phyloP scores from a whole-genome alignment of 345 rosid genomes.

The Murraya paniculata region DNA sequence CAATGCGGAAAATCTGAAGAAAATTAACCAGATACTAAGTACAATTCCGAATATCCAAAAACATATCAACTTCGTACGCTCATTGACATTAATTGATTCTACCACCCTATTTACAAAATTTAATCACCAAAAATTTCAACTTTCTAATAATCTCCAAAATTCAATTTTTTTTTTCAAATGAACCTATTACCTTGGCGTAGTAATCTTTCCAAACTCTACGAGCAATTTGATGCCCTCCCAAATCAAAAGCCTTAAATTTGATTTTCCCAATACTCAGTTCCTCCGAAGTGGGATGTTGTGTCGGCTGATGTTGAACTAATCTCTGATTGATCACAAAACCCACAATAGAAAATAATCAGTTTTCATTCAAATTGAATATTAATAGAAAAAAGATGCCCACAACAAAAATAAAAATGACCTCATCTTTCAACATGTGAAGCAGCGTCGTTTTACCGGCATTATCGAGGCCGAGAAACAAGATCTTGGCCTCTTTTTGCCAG shows the following conservation, averaged over 20 bases:
- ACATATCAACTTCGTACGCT: background rate
- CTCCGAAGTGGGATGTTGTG: constrained; percentile 79
- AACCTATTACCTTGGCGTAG: constrained; percentile 59
- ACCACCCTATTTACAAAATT: background rate
- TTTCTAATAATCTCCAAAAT: background rate
- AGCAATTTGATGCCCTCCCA: constrained; percentile 91
- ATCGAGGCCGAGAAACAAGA: constrained; percentile 80
- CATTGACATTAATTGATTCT: background rate
- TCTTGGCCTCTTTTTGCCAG: constrained; percentile 84
- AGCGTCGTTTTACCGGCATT: constrained; percentile 82
- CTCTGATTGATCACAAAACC: constrained; percentile 39
- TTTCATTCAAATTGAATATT: background rate
- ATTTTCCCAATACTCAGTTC: constrained; percentile 80
- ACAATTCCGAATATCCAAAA: background rate
- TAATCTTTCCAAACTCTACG: constrained; percentile 87
- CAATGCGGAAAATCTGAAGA: background rate
- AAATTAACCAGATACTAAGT: background rate
- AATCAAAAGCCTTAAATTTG: constrained; percentile 83
- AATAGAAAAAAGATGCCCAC: background rate
- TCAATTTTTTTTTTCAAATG: background rate
- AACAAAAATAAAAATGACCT: constrained; percentile 29
- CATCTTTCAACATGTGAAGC: constrained; percentile 88
- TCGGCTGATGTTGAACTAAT: constrained; percentile 83
- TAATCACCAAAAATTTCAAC: background rate
- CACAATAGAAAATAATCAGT: background rate